Evolutionary conservation across 2,329 filamentous ascomycete species (phyloP).

Genomic region (Colletotrichum scovillei): DNA sequence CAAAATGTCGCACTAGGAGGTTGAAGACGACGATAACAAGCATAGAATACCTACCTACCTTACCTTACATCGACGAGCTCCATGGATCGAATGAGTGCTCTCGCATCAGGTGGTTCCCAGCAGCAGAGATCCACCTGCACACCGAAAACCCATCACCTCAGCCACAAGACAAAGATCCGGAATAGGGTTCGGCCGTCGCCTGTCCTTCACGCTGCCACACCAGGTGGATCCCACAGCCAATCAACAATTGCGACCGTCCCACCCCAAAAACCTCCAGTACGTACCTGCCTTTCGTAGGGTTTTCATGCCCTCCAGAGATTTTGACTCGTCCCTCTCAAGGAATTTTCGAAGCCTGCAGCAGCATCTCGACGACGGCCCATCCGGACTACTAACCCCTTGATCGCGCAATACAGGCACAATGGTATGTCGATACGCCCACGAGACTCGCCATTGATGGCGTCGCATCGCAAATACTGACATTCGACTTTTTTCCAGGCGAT

Average conservation of each 20-base stretch:
- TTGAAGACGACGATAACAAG: no score
- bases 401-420: constrained; percentile 63
- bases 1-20: no score
- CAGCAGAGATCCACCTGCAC: no score
- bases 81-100: no score
- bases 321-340: constrained; percentile 48
- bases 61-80: no score
- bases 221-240: not conserved
- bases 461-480: constrained; percentile 22
- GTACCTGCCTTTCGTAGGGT: constrained; percentile 48
- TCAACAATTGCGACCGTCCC: constrained; percentile 3
- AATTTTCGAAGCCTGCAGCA: constrained; percentile 38
- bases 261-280: constrained; percentile 21
- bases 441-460: constrained; percentile 15
- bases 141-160: not conserved
- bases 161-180: not conserved
- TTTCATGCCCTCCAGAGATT: constrained; percentile 56
- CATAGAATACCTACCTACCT: no score
- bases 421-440: constrained; percentile 49
- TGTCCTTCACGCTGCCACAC: constrained; percentile 5
- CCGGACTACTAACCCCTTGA: constrained; percentile 50
- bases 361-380: constrained; percentile 35
- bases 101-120: no score
- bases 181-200: constrained; percentile 31
- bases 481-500: constrained; percentile 68